These are phyloP conservation scores for Davidsoniella neocaledoniae DNA, from an alignment of 2,329 filamentous ascomycete genomes.

Conservation along the genomic window DNA sequence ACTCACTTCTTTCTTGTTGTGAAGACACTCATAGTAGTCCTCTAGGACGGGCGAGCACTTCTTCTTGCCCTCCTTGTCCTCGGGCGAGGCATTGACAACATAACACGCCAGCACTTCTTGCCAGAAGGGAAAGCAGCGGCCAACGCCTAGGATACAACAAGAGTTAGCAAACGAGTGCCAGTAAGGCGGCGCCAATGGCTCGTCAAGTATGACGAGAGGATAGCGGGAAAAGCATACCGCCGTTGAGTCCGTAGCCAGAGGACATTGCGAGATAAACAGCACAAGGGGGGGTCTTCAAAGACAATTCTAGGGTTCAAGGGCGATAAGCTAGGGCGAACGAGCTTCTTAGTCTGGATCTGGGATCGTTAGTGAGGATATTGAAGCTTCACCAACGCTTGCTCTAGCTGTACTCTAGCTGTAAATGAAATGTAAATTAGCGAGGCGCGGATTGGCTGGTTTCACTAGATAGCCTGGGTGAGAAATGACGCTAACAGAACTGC, in stretches of 20 bases:
- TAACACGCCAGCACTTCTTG: conserved; percentile 98
- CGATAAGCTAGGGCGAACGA: too few species aligned
- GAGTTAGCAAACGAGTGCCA: background rate
- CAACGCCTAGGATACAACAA: conserved; percentile 29
- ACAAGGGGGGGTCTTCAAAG: background rate
- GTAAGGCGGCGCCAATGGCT: background rate
- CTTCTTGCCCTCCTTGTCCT: conserved; percentile 65
- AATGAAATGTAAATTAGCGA: too few species aligned
- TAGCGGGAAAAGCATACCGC: conserved; percentile 35
- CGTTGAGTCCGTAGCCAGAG: conserved; percentile 67
- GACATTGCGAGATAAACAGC: conserved; percentile 36
- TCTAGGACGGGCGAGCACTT: conserved; percentile 77
- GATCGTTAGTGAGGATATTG: too few species aligned
- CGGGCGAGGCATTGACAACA: conserved; percentile 73
- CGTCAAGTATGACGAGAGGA: background rate
- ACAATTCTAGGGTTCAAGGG: background rate
- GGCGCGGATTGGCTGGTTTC: too few species aligned
- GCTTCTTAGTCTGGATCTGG: too few species aligned
- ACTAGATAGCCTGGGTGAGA: too few species aligned
- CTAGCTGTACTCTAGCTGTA: too few species aligned
- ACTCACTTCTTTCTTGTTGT: conserved; percentile 95
- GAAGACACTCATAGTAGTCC: conserved; percentile 97
- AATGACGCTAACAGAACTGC: too few species aligned
- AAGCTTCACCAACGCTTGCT: too few species aligned
- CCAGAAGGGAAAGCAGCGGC: conserved; percentile 97